These are phyloP conservation scores for Exophiala aquamarina DNA, from an alignment of 2,329 filamentous ascomycete genomes.

Conservation along the genomic window DNA sequence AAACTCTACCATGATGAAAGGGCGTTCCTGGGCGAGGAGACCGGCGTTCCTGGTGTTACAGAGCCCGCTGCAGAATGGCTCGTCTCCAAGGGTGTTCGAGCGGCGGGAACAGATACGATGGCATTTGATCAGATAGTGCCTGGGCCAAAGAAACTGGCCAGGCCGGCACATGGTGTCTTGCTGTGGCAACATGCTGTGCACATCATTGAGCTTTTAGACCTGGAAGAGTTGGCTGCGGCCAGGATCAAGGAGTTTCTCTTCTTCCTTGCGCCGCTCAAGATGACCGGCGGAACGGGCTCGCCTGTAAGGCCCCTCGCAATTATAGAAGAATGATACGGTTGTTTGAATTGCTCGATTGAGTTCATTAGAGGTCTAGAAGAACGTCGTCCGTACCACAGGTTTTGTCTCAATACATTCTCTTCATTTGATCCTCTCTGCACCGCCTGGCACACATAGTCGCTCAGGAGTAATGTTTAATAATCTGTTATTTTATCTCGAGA, in stretches of 20 bases:
- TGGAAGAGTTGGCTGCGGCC: slow-evolving; percentile 20
- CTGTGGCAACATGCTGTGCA: slow-evolving; percentile 20
- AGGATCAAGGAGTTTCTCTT: slow-evolving; percentile 23
- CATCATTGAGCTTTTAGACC: slow-evolving; percentile 23
- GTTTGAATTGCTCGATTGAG: no score
- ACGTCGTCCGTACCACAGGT: no score
- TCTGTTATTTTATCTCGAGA: no score
- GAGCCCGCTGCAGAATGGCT: slow-evolving; percentile 19
- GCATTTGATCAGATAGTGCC: slow-evolving; percentile 20
- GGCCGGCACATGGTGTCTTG: slow-evolving; percentile 19
- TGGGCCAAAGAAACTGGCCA: slow-evolving; percentile 10
- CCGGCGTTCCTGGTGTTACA: slow-evolving; percentile 17
- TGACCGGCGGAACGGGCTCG: slow-evolving; percentile 22
- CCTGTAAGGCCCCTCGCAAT: slow-evolving; percentile 23
- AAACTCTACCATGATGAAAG: slow-evolving; percentile 3
- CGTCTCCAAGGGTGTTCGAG: slow-evolving; percentile 16
- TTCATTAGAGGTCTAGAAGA: no score
- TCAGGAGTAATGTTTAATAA: no score
- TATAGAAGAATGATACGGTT: slow-evolving; percentile 13
- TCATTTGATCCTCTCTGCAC: no score
- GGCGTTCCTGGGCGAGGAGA: slow-evolving; percentile 5
- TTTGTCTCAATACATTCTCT: no score
- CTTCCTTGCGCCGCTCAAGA: slow-evolving; percentile 21
- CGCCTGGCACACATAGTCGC: no score
- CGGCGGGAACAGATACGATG: slow-evolving; percentile 23